phyloP scores from a whole-genome alignment of 371 early-diverging fungal species.

The Apophysomyces elegans region DNA sequence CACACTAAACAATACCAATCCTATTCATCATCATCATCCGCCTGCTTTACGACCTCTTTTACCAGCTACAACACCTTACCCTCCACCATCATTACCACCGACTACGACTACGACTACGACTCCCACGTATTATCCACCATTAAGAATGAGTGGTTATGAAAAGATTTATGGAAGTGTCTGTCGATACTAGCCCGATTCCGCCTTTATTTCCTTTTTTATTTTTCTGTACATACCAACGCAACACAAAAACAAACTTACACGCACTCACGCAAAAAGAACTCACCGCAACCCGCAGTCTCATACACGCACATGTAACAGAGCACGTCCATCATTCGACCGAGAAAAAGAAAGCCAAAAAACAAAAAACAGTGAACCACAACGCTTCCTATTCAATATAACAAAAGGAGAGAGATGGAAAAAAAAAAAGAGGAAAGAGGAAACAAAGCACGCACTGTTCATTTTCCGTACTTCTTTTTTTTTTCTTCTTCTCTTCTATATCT shows the following conservation, averaged over 20 bases:
- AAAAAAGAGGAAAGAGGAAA: too few species aligned
- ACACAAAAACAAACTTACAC: background rate
- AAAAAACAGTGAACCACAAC: background rate
- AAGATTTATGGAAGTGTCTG: slow-evolving; percentile 43
- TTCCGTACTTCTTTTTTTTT: too few species aligned
- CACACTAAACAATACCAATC: too few species aligned
- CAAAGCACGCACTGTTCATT: too few species aligned
- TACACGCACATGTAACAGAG: too few species aligned
- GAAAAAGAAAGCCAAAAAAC: background rate
- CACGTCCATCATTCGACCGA: background rate
- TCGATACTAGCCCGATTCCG: slow-evolving; percentile 28
- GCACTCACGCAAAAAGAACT: background rate
- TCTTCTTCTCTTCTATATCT: too few species aligned
- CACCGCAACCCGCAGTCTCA: too few species aligned
- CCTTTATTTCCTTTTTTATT: background rate
- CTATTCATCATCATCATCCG: background rate
- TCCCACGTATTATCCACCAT: slow-evolving; percentile 21
- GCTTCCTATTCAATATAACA: too few species aligned
- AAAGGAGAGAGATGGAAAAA: too few species aligned
- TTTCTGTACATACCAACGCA: background rate
- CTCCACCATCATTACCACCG: slow-evolving; percentile 31
- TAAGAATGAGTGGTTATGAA: slow-evolving; percentile 44
- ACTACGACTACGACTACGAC: slow-evolving; percentile 20
- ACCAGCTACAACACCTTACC: slow-evolving; percentile 13
- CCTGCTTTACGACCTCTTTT: background rate